Base-by-base conservation (phyloP, 1,139 yeast genomes). In the Saccharomyces hybrid region DNA sequence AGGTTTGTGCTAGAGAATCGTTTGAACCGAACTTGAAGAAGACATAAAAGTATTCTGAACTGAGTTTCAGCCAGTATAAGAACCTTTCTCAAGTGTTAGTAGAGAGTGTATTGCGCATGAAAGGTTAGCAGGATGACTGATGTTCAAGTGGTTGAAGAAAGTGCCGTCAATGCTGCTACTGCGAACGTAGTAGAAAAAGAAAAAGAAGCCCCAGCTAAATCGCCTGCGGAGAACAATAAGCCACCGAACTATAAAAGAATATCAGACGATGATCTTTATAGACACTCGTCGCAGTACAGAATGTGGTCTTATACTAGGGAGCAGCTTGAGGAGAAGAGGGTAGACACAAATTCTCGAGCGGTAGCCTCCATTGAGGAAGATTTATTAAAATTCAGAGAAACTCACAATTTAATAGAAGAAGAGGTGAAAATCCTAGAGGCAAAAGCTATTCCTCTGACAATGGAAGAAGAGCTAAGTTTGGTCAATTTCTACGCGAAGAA, bases 231-330 rank as follows among this genome's bases (percentile, higher is more conserved):
- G 16, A 49, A 8, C 3, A 48, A 52, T 26, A 57, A 61, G 42
- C 60, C 62, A 29, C 59, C 61, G 25, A 55, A 61, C 9, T 61
- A 61, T 54, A 61, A 67, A 44, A 70, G 77, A 54, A 71, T 82
- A 5, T 70, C 86, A 1, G 85, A 81, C 60, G 98, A 93, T 70
- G 98, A 91, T 60, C 73, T 93, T 49, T 93, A 88, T 70, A 78
- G 98, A 53, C 79, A 90, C 52, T 88, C 97, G 4, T 79, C 95
- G 0, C 99, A 93, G 72, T 93, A 78, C 68, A 76, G 85, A 53
- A 58, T 82, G 23, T 93, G 99, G 99, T 90, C 97, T 0, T 90
- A 80, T 68, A 83, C 90, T 0, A 66, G 68, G 25, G 81, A 79
- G 2, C 78, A 78, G 54, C 74, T 91, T n/a, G 71, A 68, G 3